Base-by-base conservation (phyloP, 768 basidiomycete species). In the Gelatoporia subvermispora region DNA sequence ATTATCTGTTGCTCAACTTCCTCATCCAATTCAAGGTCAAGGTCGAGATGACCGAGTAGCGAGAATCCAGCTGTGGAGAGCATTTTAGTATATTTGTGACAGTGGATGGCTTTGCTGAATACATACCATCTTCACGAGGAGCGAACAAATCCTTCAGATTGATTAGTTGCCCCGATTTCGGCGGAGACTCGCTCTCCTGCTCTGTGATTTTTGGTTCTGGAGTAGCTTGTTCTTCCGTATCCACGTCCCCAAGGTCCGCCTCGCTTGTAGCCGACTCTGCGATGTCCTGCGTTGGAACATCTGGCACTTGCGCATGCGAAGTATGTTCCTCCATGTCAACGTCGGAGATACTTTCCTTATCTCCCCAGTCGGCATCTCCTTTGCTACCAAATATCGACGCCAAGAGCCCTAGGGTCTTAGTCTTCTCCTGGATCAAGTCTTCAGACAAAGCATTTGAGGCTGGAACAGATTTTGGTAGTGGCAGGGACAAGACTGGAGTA, bases 81-180 rank as follows among this genome's bases (percentile, higher is more conserved):
- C 25, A 45, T 18, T 3, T 25, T 51, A 21, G 11, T 3, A 17
- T 23, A 45, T 3, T 37, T 35, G 28, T 13, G 22, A n/a, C n/a
- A n/a, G n/a, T n/a, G n/a, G n/a, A n/a, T 31, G 13, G 13, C 13
- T 31, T 31, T 31, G 28, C 28, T 5, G 5, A 13, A 31, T 0
- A 61, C 70, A n/a, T 55, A 84, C 85, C 77, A 60, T 83, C 77
- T 49, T 82, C 81, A 18, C 72, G 73, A 0, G 86, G 84, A 16
- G 81, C 81, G 55, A 92, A 90, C 4, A 91, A 68, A 53, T 87
- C 84, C 58, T 87, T 87, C 18, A 92, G 71, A 24, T 72, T 79
- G 8, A 57, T 60, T 42, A 11, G 35, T 20, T 21, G 24, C 20
- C 2, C 35, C 13, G 25, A 20, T 15, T 9, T 38, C n/a, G 22